These are phyloP conservation scores for Alternaria conjuncta DNA, from an alignment of 2,329 filamentous ascomycete species.

Conservation along the genomic window DNA sequence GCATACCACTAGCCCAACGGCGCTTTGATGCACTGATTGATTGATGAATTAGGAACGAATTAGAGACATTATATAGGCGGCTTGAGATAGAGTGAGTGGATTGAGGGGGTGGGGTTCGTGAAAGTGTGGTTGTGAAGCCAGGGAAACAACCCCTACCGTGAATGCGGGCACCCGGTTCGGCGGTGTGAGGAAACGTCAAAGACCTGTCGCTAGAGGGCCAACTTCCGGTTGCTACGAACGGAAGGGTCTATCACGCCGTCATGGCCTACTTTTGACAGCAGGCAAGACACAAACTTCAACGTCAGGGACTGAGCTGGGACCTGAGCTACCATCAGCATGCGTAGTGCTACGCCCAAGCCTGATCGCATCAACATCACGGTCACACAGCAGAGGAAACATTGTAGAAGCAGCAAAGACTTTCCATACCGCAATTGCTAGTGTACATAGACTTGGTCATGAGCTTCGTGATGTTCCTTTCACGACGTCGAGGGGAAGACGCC, in stretches of 20 bases:
- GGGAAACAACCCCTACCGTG: conserved; percentile 3
- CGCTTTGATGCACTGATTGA: conserved; percentile 24
- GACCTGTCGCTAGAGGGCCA: background rate
- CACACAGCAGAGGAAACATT: background rate
- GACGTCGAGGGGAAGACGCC: conserved; percentile 34
- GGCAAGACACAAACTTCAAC: background rate
- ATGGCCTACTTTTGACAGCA: background rate
- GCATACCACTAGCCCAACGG: conserved; percentile 49
- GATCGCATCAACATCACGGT: background rate
- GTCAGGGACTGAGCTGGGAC: conserved; percentile 17
- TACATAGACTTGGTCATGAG: conserved; percentile 46
- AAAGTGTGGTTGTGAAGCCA: background rate
- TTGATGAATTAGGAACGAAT: background rate
- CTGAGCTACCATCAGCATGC: conserved; percentile 29
- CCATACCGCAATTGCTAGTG: conserved; percentile 47
- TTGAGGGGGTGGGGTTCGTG: background rate
- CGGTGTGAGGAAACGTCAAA: background rate
- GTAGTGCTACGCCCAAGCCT: conserved; percentile 26
- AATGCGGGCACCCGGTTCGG: conserved; percentile 19
- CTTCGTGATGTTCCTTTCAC: conserved; percentile 42
- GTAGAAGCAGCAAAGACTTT: conserved; percentile 29
- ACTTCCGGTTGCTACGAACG: background rate
- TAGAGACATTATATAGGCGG: background rate
- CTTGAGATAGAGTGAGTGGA: background rate
- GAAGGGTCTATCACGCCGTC: background rate